Conservation (phyloP, 2,329 filamentous ascomycete species). For the Fusarium bulbicola region DNA sequence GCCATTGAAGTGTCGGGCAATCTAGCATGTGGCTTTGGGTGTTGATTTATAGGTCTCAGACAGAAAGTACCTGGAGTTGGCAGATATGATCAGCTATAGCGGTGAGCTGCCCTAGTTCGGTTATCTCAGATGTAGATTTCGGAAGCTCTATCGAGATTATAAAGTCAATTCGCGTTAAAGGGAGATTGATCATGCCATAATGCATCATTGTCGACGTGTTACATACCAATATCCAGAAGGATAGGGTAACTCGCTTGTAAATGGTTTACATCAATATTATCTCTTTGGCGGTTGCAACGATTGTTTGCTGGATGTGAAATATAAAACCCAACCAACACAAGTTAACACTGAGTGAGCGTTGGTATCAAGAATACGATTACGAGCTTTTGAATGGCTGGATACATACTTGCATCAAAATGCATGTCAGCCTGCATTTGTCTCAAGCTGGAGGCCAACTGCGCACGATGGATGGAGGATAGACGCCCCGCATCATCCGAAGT, state of each 20-base stretch:
- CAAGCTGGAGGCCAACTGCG: neutral
- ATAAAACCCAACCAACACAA: neutral
- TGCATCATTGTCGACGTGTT: neutral
- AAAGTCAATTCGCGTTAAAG: neutral
- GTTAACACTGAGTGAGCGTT: neutral
- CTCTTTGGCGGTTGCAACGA: neutral
- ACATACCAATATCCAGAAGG: neutral
- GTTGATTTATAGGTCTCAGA: too few species aligned
- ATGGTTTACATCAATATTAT: too few species aligned
- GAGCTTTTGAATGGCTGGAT: neutral
- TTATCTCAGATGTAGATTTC: neutral
- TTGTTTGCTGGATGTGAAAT: neutral
- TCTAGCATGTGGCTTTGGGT: neutral
- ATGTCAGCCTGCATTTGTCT: slow-evolving; percentile 13
- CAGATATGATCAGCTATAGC: neutral
- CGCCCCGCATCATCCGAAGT: neutral
- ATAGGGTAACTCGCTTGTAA: neutral
- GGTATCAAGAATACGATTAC: slow-evolving; percentile 22
- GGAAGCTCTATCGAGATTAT: neutral
- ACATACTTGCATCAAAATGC: slow-evolving; percentile 1
- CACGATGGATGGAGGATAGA: neutral
- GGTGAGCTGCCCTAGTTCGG: neutral
- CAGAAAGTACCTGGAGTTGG: neutral
- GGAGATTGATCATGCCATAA: neutral
- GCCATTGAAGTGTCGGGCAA: neutral